These are phyloP conservation scores for Eruca vesicaria DNA, from an alignment of 441 rosid species.

Conservation along the genomic window DNA sequence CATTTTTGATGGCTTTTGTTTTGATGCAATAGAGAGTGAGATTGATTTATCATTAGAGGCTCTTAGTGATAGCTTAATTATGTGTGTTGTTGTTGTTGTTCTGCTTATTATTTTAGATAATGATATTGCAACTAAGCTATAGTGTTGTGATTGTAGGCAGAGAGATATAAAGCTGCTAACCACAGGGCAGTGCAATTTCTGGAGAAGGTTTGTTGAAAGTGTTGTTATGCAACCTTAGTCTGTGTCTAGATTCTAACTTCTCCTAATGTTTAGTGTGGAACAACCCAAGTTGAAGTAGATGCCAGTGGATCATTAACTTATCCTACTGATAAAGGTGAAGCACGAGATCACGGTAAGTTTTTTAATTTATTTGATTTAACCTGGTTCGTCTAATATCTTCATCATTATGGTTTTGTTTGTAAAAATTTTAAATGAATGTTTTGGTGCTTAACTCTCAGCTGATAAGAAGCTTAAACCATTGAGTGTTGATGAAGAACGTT, in stretches of 20 bases:
- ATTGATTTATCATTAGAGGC: not conserved
- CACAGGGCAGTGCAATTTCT: constrained; percentile 77
- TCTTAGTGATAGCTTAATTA: not conserved
- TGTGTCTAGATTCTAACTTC: constrained; percentile 8
- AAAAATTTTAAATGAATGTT: not conserved
- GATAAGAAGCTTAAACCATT: constrained; percentile 64
- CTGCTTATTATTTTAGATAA: not conserved
- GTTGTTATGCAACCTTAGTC: not conserved
- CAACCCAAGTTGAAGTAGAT: constrained; percentile 83
- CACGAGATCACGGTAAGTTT: constrained; percentile 51
- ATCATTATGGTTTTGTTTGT: too few species aligned
- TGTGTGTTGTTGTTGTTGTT: not conserved
- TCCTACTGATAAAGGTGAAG: constrained; percentile 56
- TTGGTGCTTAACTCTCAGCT: constrained; percentile 64
- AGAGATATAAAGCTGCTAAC: constrained; percentile 63
- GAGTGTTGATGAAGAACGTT: constrained; percentile 83
- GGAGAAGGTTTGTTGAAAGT: constrained; percentile 85
- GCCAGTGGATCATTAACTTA: constrained; percentile 71
- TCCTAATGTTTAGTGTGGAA: constrained; percentile 52
- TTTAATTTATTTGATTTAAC: not conserved
- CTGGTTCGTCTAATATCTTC: not conserved
- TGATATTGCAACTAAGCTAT: constrained; percentile 3
- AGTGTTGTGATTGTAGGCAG: constrained; percentile 44
- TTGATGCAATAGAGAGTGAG: not conserved
- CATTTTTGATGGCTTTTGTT: not conserved